Evolutionary conservation across 192 early-diverging fungal species (phyloP), one percentile per base, ranked within the genome.

Genomic region (Geosiphon pyriformis): DNA sequence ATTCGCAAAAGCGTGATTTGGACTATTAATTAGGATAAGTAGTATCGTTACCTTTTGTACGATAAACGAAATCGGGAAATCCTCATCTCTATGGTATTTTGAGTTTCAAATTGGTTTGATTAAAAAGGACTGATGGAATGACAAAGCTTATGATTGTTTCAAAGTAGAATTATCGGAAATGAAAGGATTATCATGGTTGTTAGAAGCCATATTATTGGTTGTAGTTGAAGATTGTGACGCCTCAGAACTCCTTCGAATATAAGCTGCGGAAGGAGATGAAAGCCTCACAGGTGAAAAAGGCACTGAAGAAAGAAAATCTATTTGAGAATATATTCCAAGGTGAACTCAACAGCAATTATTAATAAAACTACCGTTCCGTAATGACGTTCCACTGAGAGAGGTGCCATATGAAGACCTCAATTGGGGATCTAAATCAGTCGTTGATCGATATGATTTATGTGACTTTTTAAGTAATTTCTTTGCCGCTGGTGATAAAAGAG

Each of bases 401-500:
- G 42, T 56, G 22, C 23, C 61, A 57, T 77, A 78, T 3, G 72
- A 74, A 47, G 70, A 68, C 34, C 76, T 65, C 4, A 78, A 58
- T 54, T 78, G 76, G 2, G 55, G 46, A 47, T 78, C 76, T 2
- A 72, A 48, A 4, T 61, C 58, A 20, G 11, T 22, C 27, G 53
- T 4, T 54, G 59, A 18, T 10, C 22, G 7, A 23, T 68, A 23
- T 31, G 71, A 56, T 57, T 54, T 69, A 20, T 67, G 59, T 30
- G 71, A 61, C 47, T 54, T 69, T 8, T 68, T 54, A 37, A 78
- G 37, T 33, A 78, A 61, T 46, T 48, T 69, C 23, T 66, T 35
- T 10, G 73, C 76, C 1, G 76, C 76, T 29, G 76, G 76, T 6
- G 76, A 78, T 15, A 78, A 32, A 64, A 74, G 71, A 25, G 63